Evolutionary conservation across 768 basidiomycete genomes (phyloP).

Genomic region (Pulveroboletus sp.): DNA sequence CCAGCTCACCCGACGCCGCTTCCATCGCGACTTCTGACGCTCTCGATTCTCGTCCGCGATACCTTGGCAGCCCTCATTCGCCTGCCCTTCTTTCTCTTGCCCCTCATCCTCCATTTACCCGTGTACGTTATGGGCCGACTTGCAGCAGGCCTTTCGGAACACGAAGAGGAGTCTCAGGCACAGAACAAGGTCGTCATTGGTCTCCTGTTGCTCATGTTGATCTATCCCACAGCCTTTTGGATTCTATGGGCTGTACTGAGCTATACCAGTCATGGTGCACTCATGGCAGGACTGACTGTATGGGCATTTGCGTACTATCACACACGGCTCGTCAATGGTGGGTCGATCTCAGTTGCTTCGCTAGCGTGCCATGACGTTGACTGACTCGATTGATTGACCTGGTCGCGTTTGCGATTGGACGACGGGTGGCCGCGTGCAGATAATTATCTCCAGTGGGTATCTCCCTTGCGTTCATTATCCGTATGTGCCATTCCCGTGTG

Average conservation of each 20-base stretch:
- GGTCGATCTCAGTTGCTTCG: conserved; percentile 35
- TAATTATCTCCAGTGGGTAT: conserved; percentile 72
- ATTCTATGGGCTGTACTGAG: conserved; percentile 81
- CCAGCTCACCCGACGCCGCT: conserved; percentile 67
- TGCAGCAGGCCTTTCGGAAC: conserved; percentile 70
- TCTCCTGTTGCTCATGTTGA: conserved; percentile 64
- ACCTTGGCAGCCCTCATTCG: conserved; percentile 66
- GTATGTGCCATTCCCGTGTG: background rate
- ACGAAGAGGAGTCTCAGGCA: conserved; percentile 93
- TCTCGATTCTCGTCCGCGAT: conserved; percentile 76
- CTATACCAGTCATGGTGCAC: conserved; percentile 70
- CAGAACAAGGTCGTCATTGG: conserved; percentile 97
- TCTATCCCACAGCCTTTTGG: conserved; percentile 85
- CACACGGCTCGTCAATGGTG: conserved; percentile 79
- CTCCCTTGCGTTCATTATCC: conserved; percentile 1
- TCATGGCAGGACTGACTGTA: conserved; percentile 65
- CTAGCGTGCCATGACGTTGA: conserved; percentile 24
- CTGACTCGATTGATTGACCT: too few species aligned
- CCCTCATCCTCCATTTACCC: conserved; percentile 79
- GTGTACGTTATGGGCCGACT: conserved; percentile 79
- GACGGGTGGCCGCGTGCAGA: conserved; percentile 35
- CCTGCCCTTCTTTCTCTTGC: conserved; percentile 88
- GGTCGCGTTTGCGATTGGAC: background rate
- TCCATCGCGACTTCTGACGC: conserved; percentile 80
- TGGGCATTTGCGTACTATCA: conserved; percentile 86